Percentiles rank a stretch among this genome's conserved stretches.
These are phyloP conservation scores for Penicillium italicum DNA, from an alignment of 2,329 filamentous ascomycete species.

Conservation along the genomic window DNA sequence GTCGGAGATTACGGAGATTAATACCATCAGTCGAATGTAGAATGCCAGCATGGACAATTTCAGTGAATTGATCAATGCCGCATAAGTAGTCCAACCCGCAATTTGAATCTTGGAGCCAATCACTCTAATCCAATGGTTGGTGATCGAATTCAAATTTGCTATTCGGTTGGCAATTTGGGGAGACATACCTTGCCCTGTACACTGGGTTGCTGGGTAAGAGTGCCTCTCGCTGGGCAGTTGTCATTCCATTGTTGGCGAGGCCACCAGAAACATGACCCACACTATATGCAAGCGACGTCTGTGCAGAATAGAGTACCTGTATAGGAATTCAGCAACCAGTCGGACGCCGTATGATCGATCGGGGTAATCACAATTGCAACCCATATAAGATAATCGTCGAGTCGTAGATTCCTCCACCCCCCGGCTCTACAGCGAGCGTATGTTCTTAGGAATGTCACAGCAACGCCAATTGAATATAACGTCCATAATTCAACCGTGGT, in stretches of 20 bases:
- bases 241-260: conserved; percentile 56
- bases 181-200: conserved; percentile 36
- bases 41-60: conserved; percentile 54
- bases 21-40: conserved; percentile 50
- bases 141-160: not conserved
- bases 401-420: conserved; percentile 31
- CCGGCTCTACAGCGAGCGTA: conserved; percentile 28
- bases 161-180: not conserved
- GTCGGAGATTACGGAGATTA: not conserved
- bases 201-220: conserved; percentile 43
- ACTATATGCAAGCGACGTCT: conserved; percentile 47
- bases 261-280: conserved; percentile 47
- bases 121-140: conserved; percentile 30
- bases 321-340: not conserved
- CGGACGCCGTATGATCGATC: conserved; percentile 4
- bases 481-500: conserved; percentile 24
- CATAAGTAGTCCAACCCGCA: conserved; percentile 52
- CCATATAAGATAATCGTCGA: conserved; percentile 54
- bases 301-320: conserved; percentile 48
- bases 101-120: conserved; percentile 52
- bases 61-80: conserved; percentile 48
- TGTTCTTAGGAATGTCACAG: conserved; percentile 37
- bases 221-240: conserved; percentile 44
- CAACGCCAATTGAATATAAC: conserved; percentile 25
- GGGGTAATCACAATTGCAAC: conserved; percentile 45